Base-by-base conservation (phyloP, 176 grass and related monocot species). In the Oryza glaberrima region DNA sequence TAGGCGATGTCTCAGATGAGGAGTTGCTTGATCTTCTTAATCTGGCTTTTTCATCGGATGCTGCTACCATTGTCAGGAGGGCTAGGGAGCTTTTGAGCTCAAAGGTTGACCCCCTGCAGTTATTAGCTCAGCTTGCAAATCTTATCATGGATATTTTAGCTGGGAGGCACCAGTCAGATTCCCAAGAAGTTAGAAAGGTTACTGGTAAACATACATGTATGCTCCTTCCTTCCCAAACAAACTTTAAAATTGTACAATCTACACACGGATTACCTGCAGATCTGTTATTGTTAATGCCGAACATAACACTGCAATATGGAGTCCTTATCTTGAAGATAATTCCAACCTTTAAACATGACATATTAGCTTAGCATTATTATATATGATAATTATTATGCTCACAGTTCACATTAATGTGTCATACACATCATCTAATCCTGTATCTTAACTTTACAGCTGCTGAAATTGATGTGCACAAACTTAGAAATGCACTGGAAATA, bases 61-160 rank as follows among this genome's bases (percentile, higher is more conserved):
- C 92, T 84, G 80, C 91, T 83, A 88, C 82, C 81, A 88, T 93
- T 79, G 93, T 95, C 40, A 89, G 86, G 89, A 87, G 85, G 67
- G 89, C 91, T 25, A 86, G 93, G 81, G 96, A 98, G 73, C 86
- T 98, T 73, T 89, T 98, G 81, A 94, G 89, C 73, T 93, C 85
- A 65, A 93, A 91, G 72, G 87, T 98, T 3, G 96, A 95, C 41
- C 96, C 96, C 16, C 46, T 83, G 32, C 91, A 92, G 65, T 73
- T 98, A 66, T 73, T 89, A 22, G 88, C 91, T 56, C 95, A 93
- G 88, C 91, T 98, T 38, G 91, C 93, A 68, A 94, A 90, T 86
- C 80, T 95, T 77, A 94, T 98, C 77, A 94, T 95, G 91, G 89
- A 98, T 72, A 74, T 95, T 85, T 86, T 98, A 87, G 87, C 91